Percentiles rank a stretch among this genome's conserved stretches.
phyloP scores from a whole-genome alignment of 1,284 basidiomycete genomes.

The Hymenochaete sp. region DNA sequence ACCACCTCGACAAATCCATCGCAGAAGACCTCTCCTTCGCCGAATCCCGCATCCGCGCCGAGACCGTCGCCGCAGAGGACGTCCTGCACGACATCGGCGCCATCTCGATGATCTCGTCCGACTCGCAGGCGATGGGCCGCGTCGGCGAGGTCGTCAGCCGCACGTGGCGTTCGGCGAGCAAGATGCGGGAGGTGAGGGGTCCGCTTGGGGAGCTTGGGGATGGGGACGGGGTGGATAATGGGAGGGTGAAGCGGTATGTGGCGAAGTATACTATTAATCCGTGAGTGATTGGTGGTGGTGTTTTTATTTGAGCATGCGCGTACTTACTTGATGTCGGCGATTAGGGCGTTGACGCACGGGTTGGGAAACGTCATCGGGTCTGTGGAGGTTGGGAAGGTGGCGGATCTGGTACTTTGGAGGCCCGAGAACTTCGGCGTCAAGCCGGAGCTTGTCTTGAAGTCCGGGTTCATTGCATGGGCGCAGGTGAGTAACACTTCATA shows the following conservation, averaged over 20 bases:
- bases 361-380: conserved; percentile 86
- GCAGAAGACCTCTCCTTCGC: conserved; percentile 95
- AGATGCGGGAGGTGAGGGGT: conserved; percentile 80
- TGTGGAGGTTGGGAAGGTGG: conserved; percentile 74
- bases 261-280: conserved; percentile 98
- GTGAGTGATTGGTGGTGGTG: conserved; percentile 39
- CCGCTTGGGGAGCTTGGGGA: conserved; percentile 60
- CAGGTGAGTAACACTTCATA: conserved; percentile 42
- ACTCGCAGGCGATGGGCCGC: conserved; percentile 96
- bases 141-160: conserved; percentile 91
- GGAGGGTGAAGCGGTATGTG: conserved; percentile 94
- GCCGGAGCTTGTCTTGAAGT: conserved; percentile 91
- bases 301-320: conserved; percentile 8
- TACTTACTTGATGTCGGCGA: neutral
- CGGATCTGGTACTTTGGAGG: conserved; percentile 93
- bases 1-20: conserved; percentile 83
- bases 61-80: conserved; percentile 97
- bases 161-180: conserved; percentile 96
- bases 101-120: conserved; percentile 93
- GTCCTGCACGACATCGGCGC: conserved; percentile 92
- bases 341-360: conserved; percentile 91
- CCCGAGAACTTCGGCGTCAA: conserved; percentile 88
- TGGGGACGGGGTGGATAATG: conserved; percentile 68
- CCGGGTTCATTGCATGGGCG: conserved; percentile 87
- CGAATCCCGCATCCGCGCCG: conserved; percentile 92